Base-by-base conservation (phyloP, 352 stramenopile genomes). In the Pythium phragmitis region DNA sequence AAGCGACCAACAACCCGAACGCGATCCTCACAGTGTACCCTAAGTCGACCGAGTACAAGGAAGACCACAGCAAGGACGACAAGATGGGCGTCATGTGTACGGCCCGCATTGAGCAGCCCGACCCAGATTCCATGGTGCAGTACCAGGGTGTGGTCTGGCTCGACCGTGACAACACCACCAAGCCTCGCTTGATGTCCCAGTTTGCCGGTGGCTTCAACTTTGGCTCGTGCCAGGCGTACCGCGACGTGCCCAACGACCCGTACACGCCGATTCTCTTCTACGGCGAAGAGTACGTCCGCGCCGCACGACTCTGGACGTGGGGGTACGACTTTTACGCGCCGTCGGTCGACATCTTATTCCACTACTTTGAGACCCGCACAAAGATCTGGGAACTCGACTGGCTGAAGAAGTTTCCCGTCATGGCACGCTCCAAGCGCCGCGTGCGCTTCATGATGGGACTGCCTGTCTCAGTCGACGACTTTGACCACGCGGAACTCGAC, bases 261-360 rank as follows among this genome's bases (percentile, higher is more conserved):
- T 75, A 88, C 61, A 89, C 82, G 14, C 82, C 79, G 21, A 89
- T 80, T 48, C 67, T 93, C 13, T 93, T 91, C 57, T 80, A 91
- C 36, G 85, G 85, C 30, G 82, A 93, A 60, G 85, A 93, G 55
- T 93, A 90, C 71, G 87, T 78, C 14, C 77, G 82, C 33, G 80
- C 80, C 0, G 69, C 82, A 23, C 80, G 82, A n/a, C 71, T 93
- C 14, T 93, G 85, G 85, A 93, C 85, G 49, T 54, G 57, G 34
- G 85, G 85, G 12, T 93, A 89, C 65, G 85, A 93, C 62, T 89
- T 93, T 36, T 93, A 93, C 63, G 76, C 76, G 41, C 84, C 84
- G 4, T 80, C 70, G 6, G 78, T 89, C 48, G 80, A 91, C 61
- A 74, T 89, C 7, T 75, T 84, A 33, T 90, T 82, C 52, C 82